Conservation (phyloP, 129 eudicot species). For the Cynara cardunculus region DNA sequence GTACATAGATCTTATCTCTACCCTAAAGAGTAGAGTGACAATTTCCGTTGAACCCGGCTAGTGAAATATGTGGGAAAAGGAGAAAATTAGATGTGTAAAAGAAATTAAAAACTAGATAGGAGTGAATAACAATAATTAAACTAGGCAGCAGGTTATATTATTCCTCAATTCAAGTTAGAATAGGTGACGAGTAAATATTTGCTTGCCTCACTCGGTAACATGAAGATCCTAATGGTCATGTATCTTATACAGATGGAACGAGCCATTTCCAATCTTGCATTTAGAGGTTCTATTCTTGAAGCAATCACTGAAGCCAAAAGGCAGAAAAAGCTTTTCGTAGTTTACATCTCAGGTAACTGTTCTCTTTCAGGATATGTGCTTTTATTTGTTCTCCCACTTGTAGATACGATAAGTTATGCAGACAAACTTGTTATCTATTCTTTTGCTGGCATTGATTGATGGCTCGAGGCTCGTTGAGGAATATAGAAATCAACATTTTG, state of each 20-base stretch:
- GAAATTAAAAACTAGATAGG: neutral
- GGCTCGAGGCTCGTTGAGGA: neutral
- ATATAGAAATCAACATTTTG: neutral
- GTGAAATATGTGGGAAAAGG: no score
- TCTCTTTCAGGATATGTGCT: neutral
- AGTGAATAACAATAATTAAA: neutral
- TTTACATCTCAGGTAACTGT: slow-evolving; percentile 64
- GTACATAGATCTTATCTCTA: neutral
- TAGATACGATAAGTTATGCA: neutral
- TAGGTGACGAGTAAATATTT: neutral
- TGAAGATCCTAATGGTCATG: neutral
- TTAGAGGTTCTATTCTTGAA: slow-evolving; percentile 62
- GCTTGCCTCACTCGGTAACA: neutral
- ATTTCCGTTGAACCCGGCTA: no score
- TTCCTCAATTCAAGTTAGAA: neutral
- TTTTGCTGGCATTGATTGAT: neutral
- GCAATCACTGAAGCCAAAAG: slow-evolving; percentile 75
- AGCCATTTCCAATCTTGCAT: slow-evolving; percentile 59
- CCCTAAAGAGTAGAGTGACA: no score
- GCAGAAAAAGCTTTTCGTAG: slow-evolving; percentile 82
- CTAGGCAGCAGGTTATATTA: neutral
- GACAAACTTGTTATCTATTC: neutral
- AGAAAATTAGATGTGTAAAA: no score
- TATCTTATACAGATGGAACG: slow-evolving; percentile 63
- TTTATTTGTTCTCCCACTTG: neutral